phyloP scores from a whole-genome alignment of 192 early-diverging fungal genomes.

The Coemansia reversa region DNA sequence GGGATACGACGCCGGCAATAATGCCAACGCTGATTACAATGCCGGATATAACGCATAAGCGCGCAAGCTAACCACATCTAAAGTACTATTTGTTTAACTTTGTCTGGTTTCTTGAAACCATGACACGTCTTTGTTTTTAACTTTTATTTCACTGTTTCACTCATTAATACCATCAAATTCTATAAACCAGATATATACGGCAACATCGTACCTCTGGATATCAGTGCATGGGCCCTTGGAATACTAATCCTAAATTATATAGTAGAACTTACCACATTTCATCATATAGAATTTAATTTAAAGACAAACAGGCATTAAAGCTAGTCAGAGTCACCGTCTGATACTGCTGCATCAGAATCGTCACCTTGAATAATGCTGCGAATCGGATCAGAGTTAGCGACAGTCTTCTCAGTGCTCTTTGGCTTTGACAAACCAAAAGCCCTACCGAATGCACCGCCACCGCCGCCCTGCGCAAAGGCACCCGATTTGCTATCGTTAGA shows the following conservation, averaged over 20 bases:
- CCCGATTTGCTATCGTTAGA: background rate
- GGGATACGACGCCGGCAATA: background rate
- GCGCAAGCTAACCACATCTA: too few relatives aligned
- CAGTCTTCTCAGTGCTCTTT: too few relatives aligned
- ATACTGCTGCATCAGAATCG: conserved; percentile 8
- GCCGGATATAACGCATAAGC: background rate
- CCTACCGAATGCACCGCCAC: background rate
- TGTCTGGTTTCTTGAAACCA: too few relatives aligned
- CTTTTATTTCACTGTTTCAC: background rate
- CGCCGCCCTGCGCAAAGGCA: background rate
- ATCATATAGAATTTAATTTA: too few relatives aligned
- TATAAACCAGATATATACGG: background rate
- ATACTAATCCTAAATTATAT: too few relatives aligned
- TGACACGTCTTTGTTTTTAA: too few relatives aligned
- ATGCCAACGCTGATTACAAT: background rate
- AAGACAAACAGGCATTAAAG: too few relatives aligned
- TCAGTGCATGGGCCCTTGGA: too few relatives aligned
- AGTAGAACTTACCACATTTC: too few relatives aligned
- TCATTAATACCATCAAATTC: conserved; percentile 20
- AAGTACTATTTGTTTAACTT: too few relatives aligned
- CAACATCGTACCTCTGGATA: too few relatives aligned
- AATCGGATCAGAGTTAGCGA: conserved; percentile 4
- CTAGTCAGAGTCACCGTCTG: background rate
- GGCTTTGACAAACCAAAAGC: background rate
- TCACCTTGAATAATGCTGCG: conserved; percentile 13